Percentiles rank a stretch among this genome's conserved stretches.
These are phyloP conservation scores for Meyerozyma sp. DNA, from an alignment of 1,139 yeast species.

Conservation along the genomic window DNA sequence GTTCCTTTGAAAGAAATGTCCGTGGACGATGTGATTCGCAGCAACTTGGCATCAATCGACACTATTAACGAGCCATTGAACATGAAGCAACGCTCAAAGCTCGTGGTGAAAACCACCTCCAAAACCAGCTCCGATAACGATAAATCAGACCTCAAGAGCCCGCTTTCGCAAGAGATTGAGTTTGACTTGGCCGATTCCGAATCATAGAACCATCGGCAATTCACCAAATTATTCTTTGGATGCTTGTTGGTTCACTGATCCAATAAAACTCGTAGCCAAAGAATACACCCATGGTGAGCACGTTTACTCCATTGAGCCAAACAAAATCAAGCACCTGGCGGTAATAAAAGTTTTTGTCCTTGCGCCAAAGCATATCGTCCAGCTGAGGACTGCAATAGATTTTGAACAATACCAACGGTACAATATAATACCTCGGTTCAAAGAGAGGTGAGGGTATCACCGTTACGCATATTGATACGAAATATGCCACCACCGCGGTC, in stretches of 20 bases:
- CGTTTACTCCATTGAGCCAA: conserved; percentile 58
- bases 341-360: conserved; percentile 2
- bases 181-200: background rate
- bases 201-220: background rate
- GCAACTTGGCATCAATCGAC: conserved; percentile 18
- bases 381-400: conserved; percentile 42
- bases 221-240: conserved; percentile 88
- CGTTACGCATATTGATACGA: conserved; percentile 52
- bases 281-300: conserved; percentile 50
- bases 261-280: conserved; percentile 61
- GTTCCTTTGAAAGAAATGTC: conserved; percentile 11
- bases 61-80: conserved; percentile 8
- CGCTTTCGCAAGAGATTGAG: conserved; percentile 7
- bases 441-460: conserved; percentile 85
- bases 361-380: conserved; percentile 13
- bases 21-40: conserved; percentile 25
- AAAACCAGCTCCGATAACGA: background rate
- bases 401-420: conserved; percentile 77
- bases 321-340: conserved; percentile 50
- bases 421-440: conserved; percentile 87
- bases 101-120: background rate
- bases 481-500: conserved; percentile 38
- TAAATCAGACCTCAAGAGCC: conserved; percentile 4
- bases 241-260: conserved; percentile 49
- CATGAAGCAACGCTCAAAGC: background rate